A percentile compares a stretch with the other conserved stretches of the same genome.
phyloP scores from a whole-genome alignment of 768 basidiomycete species.

The Hydnomerulius pinastri region DNA sequence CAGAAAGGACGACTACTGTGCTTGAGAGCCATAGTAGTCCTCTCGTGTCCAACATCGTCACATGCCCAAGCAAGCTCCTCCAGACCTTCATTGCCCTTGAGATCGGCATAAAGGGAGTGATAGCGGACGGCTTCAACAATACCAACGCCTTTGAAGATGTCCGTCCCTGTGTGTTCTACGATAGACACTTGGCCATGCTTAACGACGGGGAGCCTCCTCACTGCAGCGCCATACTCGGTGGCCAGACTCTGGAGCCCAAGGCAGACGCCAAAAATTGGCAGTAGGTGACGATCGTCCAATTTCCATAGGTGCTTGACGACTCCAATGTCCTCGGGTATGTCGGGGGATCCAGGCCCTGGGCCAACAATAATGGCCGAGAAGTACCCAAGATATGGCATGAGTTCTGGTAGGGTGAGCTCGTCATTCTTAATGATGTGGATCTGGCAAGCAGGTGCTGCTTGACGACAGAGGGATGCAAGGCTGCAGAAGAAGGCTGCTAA shows the following conservation, averaged over 20 bases:
- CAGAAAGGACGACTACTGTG: conserved; percentile 73
- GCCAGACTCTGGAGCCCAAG: conserved; percentile 79
- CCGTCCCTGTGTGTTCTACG: conserved; percentile 57
- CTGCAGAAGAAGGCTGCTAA: conserved; percentile 36
- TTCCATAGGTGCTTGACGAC: conserved; percentile 73
- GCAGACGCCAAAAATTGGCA: conserved; percentile 84
- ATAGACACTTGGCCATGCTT: conserved; percentile 78
- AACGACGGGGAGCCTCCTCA: conserved; percentile 64
- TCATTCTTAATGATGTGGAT: conserved; percentile 80
- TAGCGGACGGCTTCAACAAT: conserved; percentile 69
- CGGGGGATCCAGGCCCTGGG: conserved; percentile 81
- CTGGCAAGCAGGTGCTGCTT: conserved; percentile 58
- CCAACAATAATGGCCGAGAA: conserved; percentile 76
- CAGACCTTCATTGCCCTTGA: conserved; percentile 47
- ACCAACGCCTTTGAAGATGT: conserved; percentile 62
- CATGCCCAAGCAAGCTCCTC: conserved; percentile 74
- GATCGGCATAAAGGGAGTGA: conserved; percentile 72
- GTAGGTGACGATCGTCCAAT: conserved; percentile 45
- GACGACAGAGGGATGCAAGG: conserved; percentile 69
- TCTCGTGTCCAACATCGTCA: conserved; percentile 66
- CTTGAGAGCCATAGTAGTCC: conserved; percentile 71
- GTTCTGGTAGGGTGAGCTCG: conserved; percentile 46
- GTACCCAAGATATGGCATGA: conserved; percentile 53
- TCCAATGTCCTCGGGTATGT: conserved; percentile 61
- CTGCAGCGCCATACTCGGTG: conserved; percentile 58